Evolutionary conservation across 768 basidiomycete species (phyloP).

Genomic region (Rhodotorula taiwanensis): DNA sequence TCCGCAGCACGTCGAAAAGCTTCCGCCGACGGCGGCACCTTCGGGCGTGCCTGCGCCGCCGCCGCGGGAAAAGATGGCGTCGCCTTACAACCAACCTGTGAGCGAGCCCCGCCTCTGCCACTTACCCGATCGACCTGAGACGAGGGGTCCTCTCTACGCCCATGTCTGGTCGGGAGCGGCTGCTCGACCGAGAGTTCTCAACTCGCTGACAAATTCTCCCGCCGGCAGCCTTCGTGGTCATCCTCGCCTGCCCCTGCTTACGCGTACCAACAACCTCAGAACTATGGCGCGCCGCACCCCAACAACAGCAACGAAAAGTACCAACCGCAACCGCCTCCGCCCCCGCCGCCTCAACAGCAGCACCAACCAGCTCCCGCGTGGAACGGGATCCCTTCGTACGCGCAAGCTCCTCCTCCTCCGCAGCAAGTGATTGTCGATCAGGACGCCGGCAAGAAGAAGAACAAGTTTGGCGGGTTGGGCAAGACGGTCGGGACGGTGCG

Average conservation of each 20-base stretch:
- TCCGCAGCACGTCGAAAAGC: conserved; percentile 53
- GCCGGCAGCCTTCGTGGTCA: neutral
- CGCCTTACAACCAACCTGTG: neutral
- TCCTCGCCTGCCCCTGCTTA: neutral
- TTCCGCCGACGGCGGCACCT: conserved; percentile 38
- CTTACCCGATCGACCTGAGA: too few relatives aligned
- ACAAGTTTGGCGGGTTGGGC: conserved; percentile 55
- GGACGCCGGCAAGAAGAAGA: conserved; percentile 41
- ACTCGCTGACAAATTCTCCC: neutral
- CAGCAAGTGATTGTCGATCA: neutral
- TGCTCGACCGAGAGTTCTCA: neutral
- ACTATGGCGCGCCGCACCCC: neutral
- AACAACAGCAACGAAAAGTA: neutral
- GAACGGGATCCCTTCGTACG: neutral
- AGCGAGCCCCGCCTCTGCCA: too few relatives aligned
- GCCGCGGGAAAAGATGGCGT: neutral
- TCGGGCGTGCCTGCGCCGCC: neutral
- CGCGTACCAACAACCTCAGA: conserved; percentile 18
- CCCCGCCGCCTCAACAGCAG: conserved; percentile 4
- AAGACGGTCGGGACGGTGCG: conserved; percentile 52
- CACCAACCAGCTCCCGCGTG: conserved; percentile 4
- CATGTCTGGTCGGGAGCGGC: too few relatives aligned
- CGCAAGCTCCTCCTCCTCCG: neutral
- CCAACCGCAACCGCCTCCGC: neutral
- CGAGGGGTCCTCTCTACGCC: too few relatives aligned